phyloP scores from a whole-genome alignment of 371 early-diverging fungal species.

The Syncephalastrum racemosum region DNA sequence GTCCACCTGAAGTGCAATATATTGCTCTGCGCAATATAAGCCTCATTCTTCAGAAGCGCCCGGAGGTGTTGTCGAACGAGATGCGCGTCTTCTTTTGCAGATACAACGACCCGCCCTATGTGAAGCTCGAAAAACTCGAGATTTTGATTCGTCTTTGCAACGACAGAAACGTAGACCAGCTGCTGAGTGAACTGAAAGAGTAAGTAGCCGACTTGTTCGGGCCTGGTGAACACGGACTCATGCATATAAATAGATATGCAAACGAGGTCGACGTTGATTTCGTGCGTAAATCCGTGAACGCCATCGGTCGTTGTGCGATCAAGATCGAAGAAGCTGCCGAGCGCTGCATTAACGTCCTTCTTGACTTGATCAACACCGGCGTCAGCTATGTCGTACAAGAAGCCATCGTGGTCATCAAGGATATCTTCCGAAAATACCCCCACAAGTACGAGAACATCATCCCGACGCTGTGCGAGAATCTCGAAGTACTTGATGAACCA shows the following conservation, averaged over 20 bases:
- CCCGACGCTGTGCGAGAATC: slow-evolving; percentile 82
- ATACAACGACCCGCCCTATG: slow-evolving; percentile 96
- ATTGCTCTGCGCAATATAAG: slow-evolving; percentile 91
- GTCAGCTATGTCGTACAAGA: slow-evolving; percentile 95
- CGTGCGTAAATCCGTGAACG: slow-evolving; percentile 90
- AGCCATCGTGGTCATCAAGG: slow-evolving; percentile 91
- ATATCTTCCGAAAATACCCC: slow-evolving; percentile 95
- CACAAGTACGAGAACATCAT: slow-evolving; percentile 90
- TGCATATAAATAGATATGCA: slow-evolving; percentile 63
- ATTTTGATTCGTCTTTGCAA: slow-evolving; percentile 84
- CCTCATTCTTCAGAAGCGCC: slow-evolving; percentile 81
- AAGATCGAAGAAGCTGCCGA: slow-evolving; percentile 85
- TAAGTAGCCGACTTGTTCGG: slow-evolving; percentile 33
- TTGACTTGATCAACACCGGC: slow-evolving; percentile 87
- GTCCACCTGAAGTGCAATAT: slow-evolving; percentile 92
- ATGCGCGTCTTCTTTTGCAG: slow-evolving; percentile 94
- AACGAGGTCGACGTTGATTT: slow-evolving; percentile 95
- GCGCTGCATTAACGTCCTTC: slow-evolving; percentile 79
- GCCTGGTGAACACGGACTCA: not conserved
- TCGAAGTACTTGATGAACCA: slow-evolving; percentile 89
- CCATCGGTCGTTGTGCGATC: slow-evolving; percentile 91
- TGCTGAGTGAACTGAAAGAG: slow-evolving; percentile 91
- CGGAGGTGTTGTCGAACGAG: slow-evolving; percentile 81
- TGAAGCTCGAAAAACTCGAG: slow-evolving; percentile 92
- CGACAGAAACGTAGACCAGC: slow-evolving; percentile 77